phyloP scores from a whole-genome alignment of 75 land plant species.

The Pinus taeda region DNA sequence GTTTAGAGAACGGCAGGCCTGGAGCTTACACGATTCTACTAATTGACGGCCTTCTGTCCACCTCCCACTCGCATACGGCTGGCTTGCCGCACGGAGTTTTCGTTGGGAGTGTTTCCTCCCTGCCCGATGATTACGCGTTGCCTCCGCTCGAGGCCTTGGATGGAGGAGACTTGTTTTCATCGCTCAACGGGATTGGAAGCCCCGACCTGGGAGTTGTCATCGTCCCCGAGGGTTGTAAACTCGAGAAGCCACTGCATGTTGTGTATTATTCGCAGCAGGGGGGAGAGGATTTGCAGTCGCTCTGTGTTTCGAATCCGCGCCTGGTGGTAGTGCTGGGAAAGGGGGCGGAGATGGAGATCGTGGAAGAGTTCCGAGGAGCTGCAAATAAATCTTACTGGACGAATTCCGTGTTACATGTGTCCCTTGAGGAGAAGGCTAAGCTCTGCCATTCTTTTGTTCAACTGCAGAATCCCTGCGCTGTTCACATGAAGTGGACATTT shows the following conservation, averaged over 20 bases:
- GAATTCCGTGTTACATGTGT: conserved; percentile 76
- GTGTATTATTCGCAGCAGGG: conserved; percentile 46
- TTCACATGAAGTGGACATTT: conserved; percentile 88
- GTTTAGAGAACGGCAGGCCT: neutral
- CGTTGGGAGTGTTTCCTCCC: conserved; percentile 48
- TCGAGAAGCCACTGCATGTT: conserved; percentile 57
- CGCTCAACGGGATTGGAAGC: conserved; percentile 80
- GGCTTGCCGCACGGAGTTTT: conserved; percentile 48
- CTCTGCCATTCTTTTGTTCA: conserved; percentile 77
- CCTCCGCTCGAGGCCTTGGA: conserved; percentile 10
- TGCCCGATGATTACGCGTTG: conserved; percentile 21
- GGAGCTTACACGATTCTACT: conserved; percentile 30
- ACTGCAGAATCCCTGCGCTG: conserved; percentile 58
- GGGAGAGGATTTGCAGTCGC: conserved; percentile 5
- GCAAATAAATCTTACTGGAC: conserved; percentile 56
- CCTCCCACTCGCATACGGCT: conserved; percentile 29
- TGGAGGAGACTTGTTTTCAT: conserved; percentile 68
- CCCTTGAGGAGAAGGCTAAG: conserved; percentile 54
- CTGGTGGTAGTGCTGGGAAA: conserved; percentile 70
- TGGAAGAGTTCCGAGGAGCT: conserved; percentile 74
- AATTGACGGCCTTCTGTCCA: conserved; percentile 58
- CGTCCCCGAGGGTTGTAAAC: conserved; percentile 51
- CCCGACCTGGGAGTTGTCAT: conserved; percentile 61
- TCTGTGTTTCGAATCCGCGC: conserved; percentile 77
- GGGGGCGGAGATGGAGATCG: conserved; percentile 60